Evolutionary conservation across 352 stramenopile species (phyloP), one percentile per base, ranked within the genome.

Genomic region (Hyaloperonospora brassicae): DNA sequence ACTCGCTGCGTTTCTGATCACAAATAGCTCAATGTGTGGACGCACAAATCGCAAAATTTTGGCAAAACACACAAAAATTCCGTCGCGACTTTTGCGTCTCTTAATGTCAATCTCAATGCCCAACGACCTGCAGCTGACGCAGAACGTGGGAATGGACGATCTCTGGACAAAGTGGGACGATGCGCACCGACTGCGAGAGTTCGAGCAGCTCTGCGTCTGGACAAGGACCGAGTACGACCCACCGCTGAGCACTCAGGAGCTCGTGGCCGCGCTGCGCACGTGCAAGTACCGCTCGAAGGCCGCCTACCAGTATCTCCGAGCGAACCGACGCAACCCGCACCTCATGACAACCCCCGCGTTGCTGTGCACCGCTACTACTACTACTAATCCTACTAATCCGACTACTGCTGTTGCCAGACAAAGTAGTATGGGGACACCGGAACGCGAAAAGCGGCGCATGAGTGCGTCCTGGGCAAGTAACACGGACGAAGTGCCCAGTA

Each of bases 201-300:
- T 88, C n/a, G 62, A 83, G 54, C 71, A 68, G 34, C 69, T 87
- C 41, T 71, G 73, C 49, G 62, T 82, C 62, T 64, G 87, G 39
- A 62, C 74, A 45, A 70, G 67, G 48, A 77, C 85, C 64, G 77
- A 90, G 42, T 85, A 87, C 49, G 69, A 81, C 6, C 55, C 61
- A 21, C 66, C 74, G 2, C 47, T 74, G 25, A 73, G 46, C 11
- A 76, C 48, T 3, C 64, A 76, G 22, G 72, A 90, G 44, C 66
- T 87, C 7, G 43, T 70, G 24, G 56, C 51, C 40, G 79, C 77
- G 30, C 58, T 88, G 52, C 55, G 47, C 25, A 58, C 57, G 23
- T 76, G 64, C 30, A 54, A 73, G 53, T 74, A 84, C 57, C 69
- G 61, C 49, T 70, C 61, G 1, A 60, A 64, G 22, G 71, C 80